Base-by-base conservation (phyloP, 805 yeast genomes). In the Jamesozyma piceae region DNA sequence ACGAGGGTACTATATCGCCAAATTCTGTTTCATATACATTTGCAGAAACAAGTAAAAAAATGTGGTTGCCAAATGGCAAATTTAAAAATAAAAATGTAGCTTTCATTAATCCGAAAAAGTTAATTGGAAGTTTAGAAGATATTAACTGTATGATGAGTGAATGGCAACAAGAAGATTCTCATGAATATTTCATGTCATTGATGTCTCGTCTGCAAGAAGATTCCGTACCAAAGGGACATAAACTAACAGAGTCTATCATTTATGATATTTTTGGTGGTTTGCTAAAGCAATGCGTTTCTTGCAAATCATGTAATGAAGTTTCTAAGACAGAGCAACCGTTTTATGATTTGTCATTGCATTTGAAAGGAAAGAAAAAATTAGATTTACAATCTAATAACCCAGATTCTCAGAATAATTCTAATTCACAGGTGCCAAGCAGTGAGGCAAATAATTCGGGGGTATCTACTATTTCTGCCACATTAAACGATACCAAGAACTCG, bases 131-230 rank as follows among this genome's bases (percentile, higher is more conserved):
- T 50, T 67, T 85, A 44, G 84, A 75, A 39, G 95, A 86, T 54
- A 86, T 90, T 54, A 88, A 88, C 63, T 86, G 95, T 60, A 85
- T 86, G 95, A 87, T 89, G 95, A 79, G 88, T 36, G 92, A 81
- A 60, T 89, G 95, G 95, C 89, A 87, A 63, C 98, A 92, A 62
- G 97, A 92, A 63, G 98, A 92, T 64, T 83, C 95, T 0, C 98
- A 92, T 64, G 98, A 92, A 64, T 92, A 89, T 65, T 86, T 82
- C 61, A 89, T 89, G 97, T 85, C 95, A 11, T 68, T 89, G 47
- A 73, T 89, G 72, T 77, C 90, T 6, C 67, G 96, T 41, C 65
- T 89, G 41, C 97, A 89, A 64, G 97, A 89, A 58, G 97, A 89
- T 58, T 74, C 86, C 11, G 87, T 92, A 1, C 97, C 97, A 30